Conservation (phyloP, 1,284 basidiomycete genomes). For the Rhodotorula sp. region DNA sequence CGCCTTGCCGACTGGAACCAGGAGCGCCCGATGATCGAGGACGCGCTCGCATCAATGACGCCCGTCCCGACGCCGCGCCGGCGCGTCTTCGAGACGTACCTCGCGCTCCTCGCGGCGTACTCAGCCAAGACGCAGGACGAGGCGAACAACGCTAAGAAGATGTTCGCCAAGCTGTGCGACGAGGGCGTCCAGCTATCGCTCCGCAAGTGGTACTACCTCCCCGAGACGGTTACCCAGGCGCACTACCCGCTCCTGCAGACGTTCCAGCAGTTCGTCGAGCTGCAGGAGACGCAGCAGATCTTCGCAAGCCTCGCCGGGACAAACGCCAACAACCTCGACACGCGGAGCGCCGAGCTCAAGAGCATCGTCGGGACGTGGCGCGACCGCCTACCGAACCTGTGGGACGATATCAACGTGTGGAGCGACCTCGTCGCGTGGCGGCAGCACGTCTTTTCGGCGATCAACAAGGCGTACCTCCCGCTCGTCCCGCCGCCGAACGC, state of each 20-base stretch:
- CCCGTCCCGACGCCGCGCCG: slow-evolving; percentile 89
- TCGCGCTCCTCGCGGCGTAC: slow-evolving; percentile 69
- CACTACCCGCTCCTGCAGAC: slow-evolving; percentile 94
- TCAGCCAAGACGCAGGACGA: slow-evolving; percentile 38
- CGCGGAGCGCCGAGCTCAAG: slow-evolving; percentile 93
- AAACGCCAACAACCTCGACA: slow-evolving; percentile 85
- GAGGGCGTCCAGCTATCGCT: slow-evolving; percentile 96
- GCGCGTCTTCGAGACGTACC: slow-evolving; percentile 93
- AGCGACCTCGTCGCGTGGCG: slow-evolving; percentile 97
- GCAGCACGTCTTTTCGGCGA: slow-evolving; percentile 85
- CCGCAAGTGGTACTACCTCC: slow-evolving; percentile 92
- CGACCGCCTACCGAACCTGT: slow-evolving; percentile 90
- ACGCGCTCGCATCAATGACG: slow-evolving; percentile 76
- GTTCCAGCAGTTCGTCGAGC: slow-evolving; percentile 98
- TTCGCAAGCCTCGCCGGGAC: slow-evolving; percentile 89
- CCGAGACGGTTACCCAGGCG: slow-evolving; percentile 79
- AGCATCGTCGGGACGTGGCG: slow-evolving; percentile 95
- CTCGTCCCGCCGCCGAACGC: slow-evolving; percentile 65
- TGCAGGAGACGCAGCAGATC: slow-evolving; percentile 88
- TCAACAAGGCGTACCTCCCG: slow-evolving; percentile 95
- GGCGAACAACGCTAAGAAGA: slow-evolving; percentile 50
- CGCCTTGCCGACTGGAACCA: slow-evolving; percentile 79
- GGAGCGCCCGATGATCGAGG: slow-evolving; percentile 77
- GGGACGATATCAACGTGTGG: slow-evolving; percentile 99
- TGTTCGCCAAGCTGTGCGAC: slow-evolving; percentile 85